phyloP scores from a whole-genome alignment of 768 basidiomycete species.

The Lentinula detonsa region DNA sequence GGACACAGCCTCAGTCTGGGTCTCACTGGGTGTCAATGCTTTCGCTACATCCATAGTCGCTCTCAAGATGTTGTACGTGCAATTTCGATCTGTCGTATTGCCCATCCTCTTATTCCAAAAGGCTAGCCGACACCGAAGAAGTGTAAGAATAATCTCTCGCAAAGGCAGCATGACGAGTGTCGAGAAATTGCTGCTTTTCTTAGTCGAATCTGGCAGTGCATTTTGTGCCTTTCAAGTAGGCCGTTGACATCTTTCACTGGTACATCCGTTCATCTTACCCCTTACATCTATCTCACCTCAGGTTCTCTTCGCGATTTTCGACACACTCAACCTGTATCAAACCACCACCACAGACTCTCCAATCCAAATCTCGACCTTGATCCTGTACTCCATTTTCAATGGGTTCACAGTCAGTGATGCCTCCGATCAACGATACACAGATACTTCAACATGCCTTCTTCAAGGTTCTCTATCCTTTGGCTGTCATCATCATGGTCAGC shows the following conservation, averaged over 20 bases:
- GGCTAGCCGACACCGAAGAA: neutral
- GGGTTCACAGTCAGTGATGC: neutral
- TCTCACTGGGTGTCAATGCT: neutral
- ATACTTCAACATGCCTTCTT: neutral
- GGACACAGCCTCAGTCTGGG: neutral
- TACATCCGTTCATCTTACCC: no score
- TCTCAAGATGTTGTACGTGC: neutral
- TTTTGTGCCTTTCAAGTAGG: neutral
- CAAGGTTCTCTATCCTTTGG: neutral
- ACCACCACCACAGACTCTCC: neutral
- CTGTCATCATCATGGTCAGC: neutral
- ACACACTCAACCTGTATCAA: neutral
- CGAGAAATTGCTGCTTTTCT: neutral
- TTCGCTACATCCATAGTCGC: neutral
- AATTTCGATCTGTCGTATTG: neutral
- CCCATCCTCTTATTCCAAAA: neutral
- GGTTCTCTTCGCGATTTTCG: neutral
- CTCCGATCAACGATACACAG: neutral
- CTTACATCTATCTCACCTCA: neutral
- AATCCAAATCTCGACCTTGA: neutral
- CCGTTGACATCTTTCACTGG: neutral
- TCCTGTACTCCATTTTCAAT: neutral
- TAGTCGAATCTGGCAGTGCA: neutral
- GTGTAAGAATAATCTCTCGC: neutral
- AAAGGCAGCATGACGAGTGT: neutral